Percentiles rank a stretch among this genome's conserved stretches.
Evolutionary conservation across 257 asterid genomes (phyloP).

Genomic region (Avicennia marina): DNA sequence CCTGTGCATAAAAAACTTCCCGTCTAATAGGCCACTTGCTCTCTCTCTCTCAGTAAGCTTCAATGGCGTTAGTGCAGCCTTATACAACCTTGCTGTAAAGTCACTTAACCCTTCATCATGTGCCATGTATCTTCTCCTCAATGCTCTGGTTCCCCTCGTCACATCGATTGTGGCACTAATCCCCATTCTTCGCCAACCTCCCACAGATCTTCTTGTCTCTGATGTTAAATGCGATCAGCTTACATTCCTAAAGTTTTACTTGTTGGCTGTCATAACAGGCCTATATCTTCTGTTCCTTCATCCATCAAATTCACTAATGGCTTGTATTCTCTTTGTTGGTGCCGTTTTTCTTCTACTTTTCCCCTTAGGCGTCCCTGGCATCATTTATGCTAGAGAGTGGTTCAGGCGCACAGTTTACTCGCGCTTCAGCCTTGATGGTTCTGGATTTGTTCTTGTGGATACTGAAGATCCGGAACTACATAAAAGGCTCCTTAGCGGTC

Average conservation of each 20-base stretch:
- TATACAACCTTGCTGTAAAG: constrained; percentile 68
- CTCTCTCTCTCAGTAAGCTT: constrained; percentile 83
- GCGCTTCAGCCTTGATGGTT: constrained; percentile 34
- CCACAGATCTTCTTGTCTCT: constrained; percentile 23
- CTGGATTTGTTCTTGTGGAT: constrained; percentile 61
- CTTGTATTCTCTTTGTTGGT: constrained; percentile 48
- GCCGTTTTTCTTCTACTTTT: constrained; percentile 57
- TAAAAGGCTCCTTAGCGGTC: constrained; percentile 45
- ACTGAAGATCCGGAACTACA: constrained; percentile 60
- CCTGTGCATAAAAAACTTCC: constrained; percentile 82
- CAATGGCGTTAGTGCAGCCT: constrained; percentile 86
- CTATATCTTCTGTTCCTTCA: constrained; percentile 70
- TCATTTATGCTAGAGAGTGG: constrained; percentile 67
- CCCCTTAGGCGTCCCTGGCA: constrained; percentile 70
- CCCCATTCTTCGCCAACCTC: constrained; percentile 71
- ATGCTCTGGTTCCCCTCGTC: constrained; percentile 63
- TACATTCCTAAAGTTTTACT: constrained; percentile 44
- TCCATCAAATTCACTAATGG: constrained; percentile 27
- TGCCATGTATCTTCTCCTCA: constrained; percentile 71
- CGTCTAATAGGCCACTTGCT: constrained; percentile 66
- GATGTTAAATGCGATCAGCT: constrained; percentile 48
- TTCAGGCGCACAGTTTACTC: constrained; percentile 41
- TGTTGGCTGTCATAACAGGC: constrained; percentile 62
- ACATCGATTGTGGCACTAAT: constrained; percentile 46
- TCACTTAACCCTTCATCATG: constrained; percentile 51